Conservation (phyloP, 2,329 filamentous ascomycete genomes). For the Fusarium nanum region DNA sequence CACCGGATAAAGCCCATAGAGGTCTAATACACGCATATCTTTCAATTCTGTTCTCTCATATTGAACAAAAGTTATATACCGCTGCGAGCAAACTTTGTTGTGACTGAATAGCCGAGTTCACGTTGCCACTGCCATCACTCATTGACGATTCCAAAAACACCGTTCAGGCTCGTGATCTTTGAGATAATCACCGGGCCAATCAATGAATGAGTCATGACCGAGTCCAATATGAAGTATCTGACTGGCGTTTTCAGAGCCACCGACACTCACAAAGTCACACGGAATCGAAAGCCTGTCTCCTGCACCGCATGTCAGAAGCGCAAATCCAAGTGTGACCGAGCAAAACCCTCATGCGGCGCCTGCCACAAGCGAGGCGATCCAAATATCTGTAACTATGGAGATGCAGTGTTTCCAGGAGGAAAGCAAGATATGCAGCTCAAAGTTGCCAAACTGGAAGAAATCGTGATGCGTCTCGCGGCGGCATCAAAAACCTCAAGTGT, state of each 20-base stretch:
- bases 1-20: not conserved
- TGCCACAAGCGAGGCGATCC: constrained; percentile 55
- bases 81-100: not conserved
- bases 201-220: constrained; percentile 34
- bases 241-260: constrained; percentile 54
- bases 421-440: constrained; percentile 55
- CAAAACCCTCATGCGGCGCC: constrained; percentile 53
- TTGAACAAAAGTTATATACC: not conserved
- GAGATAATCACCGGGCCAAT: not conserved
- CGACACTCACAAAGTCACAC: constrained; percentile 51
- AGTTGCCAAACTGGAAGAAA: constrained; percentile 55
- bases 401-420: constrained; percentile 19
- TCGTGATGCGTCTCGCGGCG: constrained; percentile 54
- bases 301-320: constrained; percentile 57
- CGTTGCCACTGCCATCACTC: not conserved
- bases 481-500: constrained; percentile 9
- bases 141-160: not conserved
- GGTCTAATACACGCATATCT: not conserved
- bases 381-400: constrained; percentile 50
- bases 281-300: constrained; percentile 57
- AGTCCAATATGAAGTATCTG: constrained; percentile 38
- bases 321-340: constrained; percentile 58
- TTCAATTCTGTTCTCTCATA: not conserved
- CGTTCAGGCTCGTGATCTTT: too few relatives aligned
- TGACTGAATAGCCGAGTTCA: not conserved